Percentiles rank a stretch among this genome's conserved stretches.
phyloP scores from a whole-genome alignment of 768 basidiomycete genomes.

The Naganishia friedmannii region DNA sequence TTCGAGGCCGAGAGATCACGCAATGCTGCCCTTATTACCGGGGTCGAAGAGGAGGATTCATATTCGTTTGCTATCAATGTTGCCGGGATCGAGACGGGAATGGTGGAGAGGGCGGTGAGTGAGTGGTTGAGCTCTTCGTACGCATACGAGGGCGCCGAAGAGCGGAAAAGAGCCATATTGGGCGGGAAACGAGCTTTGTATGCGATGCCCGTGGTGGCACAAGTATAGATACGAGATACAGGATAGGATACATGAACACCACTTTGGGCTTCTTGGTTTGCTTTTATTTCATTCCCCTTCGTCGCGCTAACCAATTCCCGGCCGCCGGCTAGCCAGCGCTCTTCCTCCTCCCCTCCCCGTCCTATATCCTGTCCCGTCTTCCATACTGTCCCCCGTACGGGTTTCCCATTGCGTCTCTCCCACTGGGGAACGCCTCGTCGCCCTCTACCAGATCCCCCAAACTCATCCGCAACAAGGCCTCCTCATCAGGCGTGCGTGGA shows the following conservation, averaged over 20 bases:
- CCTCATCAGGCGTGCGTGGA: slow-evolving; percentile 19
- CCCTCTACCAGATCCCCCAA: slow-evolving; percentile 15
- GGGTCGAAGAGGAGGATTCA: slow-evolving; percentile 28
- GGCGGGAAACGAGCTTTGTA: too few species aligned
- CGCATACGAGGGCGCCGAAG: slow-evolving; percentile 22
- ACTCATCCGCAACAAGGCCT: slow-evolving; percentile 25
- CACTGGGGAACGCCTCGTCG: not conserved
- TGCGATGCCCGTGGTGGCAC: too few species aligned
- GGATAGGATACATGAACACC: not conserved
- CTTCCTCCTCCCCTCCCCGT: too few species aligned
- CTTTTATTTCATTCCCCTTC: not conserved
- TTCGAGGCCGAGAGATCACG: slow-evolving; percentile 39
- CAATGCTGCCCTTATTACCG: slow-evolving; percentile 37
- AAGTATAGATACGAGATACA: not conserved
- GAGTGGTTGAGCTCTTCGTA: slow-evolving; percentile 30
- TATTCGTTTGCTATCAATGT: slow-evolving; percentile 21
- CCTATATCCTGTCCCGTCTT: slow-evolving; percentile 10
- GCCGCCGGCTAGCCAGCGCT: not conserved
- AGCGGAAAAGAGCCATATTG: slow-evolving; percentile 24
- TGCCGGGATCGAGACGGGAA: slow-evolving; percentile 31
- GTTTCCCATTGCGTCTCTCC: not conserved
- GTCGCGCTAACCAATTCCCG: not conserved
- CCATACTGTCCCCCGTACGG: slow-evolving; percentile 20
- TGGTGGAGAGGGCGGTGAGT: slow-evolving; percentile 32
- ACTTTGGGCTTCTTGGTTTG: not conserved